A percentile compares a stretch with the other conserved stretches of the same genome.
Evolutionary conservation across 2,329 filamentous ascomycete genomes (phyloP).

Genomic region (Microdochium nivale): DNA sequence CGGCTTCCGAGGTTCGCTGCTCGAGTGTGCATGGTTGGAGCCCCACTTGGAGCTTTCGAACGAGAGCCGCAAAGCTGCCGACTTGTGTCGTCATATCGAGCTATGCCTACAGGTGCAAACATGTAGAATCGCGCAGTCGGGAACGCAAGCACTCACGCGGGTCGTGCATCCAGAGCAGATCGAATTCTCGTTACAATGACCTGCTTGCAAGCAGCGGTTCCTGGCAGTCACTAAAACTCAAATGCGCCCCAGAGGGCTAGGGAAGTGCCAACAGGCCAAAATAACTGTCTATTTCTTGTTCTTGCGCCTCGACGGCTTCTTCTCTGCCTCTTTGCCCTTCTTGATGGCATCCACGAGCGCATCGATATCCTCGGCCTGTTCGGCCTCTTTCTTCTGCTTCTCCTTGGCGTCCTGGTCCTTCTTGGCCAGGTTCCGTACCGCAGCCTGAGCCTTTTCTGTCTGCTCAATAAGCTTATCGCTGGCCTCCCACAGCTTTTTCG

Average conservation of each 20-base stretch:
- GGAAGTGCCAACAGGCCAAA: too few species aligned
- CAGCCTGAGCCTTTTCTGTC: conserved; percentile 70
- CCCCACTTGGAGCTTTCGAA: not conserved
- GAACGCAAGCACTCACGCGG: too few species aligned
- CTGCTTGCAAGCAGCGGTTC: too few species aligned
- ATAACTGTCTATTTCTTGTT: conserved; percentile 15
- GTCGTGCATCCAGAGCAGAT: too few species aligned
- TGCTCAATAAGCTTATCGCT: conserved; percentile 78
- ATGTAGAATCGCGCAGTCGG: too few species aligned
- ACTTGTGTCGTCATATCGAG: too few species aligned
- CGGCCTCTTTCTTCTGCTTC: conserved; percentile 18
- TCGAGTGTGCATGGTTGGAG: not conserved
- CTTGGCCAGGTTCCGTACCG: conserved; percentile 26
- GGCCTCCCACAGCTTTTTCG: conserved; percentile 82
- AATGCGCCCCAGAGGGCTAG: too few species aligned
- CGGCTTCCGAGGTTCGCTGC: not conserved
- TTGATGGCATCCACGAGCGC: conserved; percentile 19
- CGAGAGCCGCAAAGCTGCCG: not conserved
- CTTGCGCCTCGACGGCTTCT: conserved; percentile 20
- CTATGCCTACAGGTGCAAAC: too few species aligned
- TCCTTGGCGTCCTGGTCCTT: conserved; percentile 26
- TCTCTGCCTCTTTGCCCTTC: conserved; percentile 22
- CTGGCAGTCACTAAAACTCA: too few species aligned
- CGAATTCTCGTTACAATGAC: too few species aligned
- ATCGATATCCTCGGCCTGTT: conserved; percentile 19